phyloP scores from a whole-genome alignment of 352 stramenopile genomes.

The Pythium grandisporangium region DNA sequence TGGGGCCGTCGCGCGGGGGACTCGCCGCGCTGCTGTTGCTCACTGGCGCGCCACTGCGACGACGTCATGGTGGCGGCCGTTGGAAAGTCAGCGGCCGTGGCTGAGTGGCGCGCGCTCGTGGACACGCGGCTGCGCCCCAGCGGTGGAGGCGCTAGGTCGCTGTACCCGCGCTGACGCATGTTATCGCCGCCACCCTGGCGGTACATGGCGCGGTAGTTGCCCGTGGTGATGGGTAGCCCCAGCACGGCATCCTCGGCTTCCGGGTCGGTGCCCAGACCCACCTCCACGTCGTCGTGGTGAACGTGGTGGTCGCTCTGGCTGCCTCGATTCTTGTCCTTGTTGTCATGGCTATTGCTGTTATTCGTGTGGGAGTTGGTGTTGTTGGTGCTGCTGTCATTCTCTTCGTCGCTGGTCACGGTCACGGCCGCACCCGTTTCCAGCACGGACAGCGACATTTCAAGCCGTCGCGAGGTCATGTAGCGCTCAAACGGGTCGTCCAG shows the following conservation, averaged over 20 bases:
- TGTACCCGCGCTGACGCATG: conserved; percentile 38
- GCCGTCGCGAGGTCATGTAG: not conserved
- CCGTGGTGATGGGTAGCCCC: conserved; percentile 46
- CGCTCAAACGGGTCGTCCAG: not conserved
- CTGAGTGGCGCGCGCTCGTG: conserved; percentile 2
- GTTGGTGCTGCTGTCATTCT: not conserved
- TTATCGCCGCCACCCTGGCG: conserved; percentile 2
- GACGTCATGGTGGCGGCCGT: conserved; percentile 3
- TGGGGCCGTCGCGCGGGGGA: conserved; percentile 4
- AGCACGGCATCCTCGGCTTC: conserved; percentile 34
- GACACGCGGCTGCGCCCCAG: conserved; percentile 26
- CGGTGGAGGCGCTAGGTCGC: conserved; percentile 21
- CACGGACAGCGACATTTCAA: not conserved
- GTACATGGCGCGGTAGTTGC: conserved; percentile 42
- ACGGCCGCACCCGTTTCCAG: no score
- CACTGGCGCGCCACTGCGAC: no score
- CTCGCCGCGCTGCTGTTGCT: conserved; percentile 11
- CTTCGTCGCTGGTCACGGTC: no score
- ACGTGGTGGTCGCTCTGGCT: no score
- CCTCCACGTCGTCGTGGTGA: no score
- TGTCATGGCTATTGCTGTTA: no score
- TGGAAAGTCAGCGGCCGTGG: no score
- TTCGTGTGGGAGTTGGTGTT: not conserved
- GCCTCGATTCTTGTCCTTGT: no score
- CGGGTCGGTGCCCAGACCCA: no score